Evolutionary conservation across 2,329 filamentous ascomycete species (phyloP), one percentile per base, ranked within the genome.

Genomic region (Cladosporium halotolerans): DNA sequence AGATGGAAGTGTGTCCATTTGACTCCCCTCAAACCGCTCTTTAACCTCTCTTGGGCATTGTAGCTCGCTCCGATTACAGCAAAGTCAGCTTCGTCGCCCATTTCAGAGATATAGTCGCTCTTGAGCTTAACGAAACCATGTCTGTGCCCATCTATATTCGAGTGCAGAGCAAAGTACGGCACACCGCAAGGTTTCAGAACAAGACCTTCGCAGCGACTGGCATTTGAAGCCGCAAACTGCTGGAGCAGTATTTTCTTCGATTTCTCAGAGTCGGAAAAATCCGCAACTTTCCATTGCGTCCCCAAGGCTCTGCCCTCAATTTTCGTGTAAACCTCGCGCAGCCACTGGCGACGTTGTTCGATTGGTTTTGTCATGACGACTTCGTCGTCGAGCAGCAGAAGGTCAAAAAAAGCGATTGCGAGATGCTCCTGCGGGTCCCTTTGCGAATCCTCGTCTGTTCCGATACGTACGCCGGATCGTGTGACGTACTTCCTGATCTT

Each of bases 41-140:
- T 73, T 43, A 75, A 76, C 7, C 84, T 86, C 57, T 82, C 80
- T 46, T 76, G 73, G 3, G 85, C 72, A 59, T 89, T 80, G 60
- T 86, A 90, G 14, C 82, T 81, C 5, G 82, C 90, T 0, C 88
- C 90, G 3, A 96, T 73, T 1, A 92, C 77, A 2, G 86, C 84
- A 64, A 96, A 88, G 66, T 96, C 91, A 9, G 87, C 87, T 31
- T 89, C 82, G 56, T 95, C 90, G 1, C 89, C 89, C 65, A 92
- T 81, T 2, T 82, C 82, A 23, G 79, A 76, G 36, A 95, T 80
- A 62, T 95, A 95, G 63, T 93, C 88, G 63, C 89, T 89, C 69
- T 96, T 96, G 40, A 96, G 70, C 70, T 96, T 96, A 63, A 96
- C 88, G 66, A 83, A 65, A 19, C 60, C 58, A 28, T 56, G 56